Evolutionary conservation across 2,329 filamentous ascomycete species (phyloP).

Genomic region (Hymenoscyphus infarciens): DNA sequence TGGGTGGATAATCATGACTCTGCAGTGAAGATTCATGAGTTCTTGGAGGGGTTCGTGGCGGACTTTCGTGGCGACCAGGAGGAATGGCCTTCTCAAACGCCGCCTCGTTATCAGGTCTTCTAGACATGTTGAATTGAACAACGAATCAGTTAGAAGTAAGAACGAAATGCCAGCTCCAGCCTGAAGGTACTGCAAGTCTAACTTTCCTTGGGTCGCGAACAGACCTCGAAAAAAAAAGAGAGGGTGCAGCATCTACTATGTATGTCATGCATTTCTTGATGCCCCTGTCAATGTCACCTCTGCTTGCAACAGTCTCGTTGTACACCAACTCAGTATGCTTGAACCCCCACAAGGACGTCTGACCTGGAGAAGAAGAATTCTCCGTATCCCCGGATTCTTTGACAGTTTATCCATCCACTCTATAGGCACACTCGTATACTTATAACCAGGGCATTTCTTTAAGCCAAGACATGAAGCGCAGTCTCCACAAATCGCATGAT

Average conservation of each 20-base stretch:
- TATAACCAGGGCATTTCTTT: background rate
- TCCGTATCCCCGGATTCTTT: background rate
- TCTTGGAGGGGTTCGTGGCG: background rate
- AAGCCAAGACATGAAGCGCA: background rate
- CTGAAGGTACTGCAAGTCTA: background rate
- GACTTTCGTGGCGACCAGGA: background rate
- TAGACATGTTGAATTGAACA: background rate
- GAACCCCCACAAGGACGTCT: background rate
- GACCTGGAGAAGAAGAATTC: background rate
- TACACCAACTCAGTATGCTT: background rate
- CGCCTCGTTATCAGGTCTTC: background rate
- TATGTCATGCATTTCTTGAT: constrained; percentile 1
- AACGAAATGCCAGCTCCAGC: background rate
- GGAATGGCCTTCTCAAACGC: background rate
- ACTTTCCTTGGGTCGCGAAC: constrained; percentile 1
- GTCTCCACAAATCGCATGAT: background rate
- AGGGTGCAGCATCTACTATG: background rate
- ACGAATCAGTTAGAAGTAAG: background rate
- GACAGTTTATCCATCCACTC: constrained; percentile 1
- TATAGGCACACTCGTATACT: background rate
- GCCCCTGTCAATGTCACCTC: background rate
- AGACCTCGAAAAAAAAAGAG: background rate
- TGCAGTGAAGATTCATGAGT: background rate
- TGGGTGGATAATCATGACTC: background rate
- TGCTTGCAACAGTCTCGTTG: background rate